A percentile compares a stretch with the other conserved stretches of the same genome.
phyloP scores from a whole-genome alignment of 331 rosid genomes.

The Quercus lobata region DNA sequence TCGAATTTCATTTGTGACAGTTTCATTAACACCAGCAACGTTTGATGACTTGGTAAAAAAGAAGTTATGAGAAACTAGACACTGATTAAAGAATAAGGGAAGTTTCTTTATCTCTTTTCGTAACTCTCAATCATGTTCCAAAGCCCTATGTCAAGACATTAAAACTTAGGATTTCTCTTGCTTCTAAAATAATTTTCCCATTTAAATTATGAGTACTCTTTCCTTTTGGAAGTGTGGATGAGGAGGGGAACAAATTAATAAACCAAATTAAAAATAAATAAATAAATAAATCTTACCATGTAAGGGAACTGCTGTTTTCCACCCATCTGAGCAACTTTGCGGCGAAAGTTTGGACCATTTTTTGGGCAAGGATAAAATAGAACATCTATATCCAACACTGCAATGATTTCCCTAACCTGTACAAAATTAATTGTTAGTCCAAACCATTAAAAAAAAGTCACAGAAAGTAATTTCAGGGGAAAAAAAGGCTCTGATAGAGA shows the following conservation, averaged over 20 bases:
- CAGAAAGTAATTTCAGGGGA: background rate
- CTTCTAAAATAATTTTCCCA: background rate
- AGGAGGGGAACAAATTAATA: background rate
- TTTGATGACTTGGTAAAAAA: background rate
- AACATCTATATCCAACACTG: constrained; percentile 91
- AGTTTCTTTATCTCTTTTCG: background rate
- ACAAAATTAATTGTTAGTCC: constrained; percentile 22
- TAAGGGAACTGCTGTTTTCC: constrained; percentile 94
- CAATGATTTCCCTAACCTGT: constrained; percentile 94
- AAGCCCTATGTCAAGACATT: background rate
- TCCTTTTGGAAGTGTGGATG: background rate
- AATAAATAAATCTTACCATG: constrained; percentile 56
- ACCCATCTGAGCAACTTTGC: constrained; percentile 82
- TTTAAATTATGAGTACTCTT: background rate
- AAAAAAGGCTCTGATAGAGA: background rate
- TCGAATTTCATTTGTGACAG: background rate
- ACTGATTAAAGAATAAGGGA: background rate
- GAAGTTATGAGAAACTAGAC: background rate
- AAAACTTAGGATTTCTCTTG: background rate
- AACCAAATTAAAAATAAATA: background rate
- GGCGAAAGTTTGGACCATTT: constrained; percentile 86
- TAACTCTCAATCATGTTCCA: background rate
- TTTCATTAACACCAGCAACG: background rate
- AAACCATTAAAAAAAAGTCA: constrained; percentile 4
- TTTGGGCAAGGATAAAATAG: constrained; percentile 90